Base-by-base conservation (phyloP, 2,329 filamentous ascomycete species). In the Microsporum canis region DNA sequence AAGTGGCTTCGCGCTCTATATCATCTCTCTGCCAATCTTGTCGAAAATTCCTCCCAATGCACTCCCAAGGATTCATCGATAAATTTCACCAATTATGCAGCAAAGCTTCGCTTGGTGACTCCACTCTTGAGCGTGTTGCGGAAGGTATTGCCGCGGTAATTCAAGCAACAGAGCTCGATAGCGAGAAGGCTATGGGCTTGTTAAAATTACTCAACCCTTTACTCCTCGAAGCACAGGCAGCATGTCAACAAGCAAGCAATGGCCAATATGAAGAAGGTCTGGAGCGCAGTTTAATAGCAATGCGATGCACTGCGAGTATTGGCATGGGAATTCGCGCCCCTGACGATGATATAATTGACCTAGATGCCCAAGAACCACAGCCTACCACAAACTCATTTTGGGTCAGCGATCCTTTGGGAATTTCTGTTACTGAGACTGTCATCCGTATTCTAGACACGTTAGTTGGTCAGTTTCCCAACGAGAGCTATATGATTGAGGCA, bases 91-190 rank as follows among this genome's bases (percentile, higher is more conserved):
- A 71, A 36, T 73, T 76, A 49, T 71, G 72, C 23, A 68, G 66
- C 58, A 75, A 73, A 34, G 65, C 71, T 39, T 72, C 72, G 1
- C 72, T 73, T 17, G 74, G 69, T 0, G 65, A 67, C 1, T 69
- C 70, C 36, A 76, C 72, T 0, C 71, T 76, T 67, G 74, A 75
- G 55, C 73, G 71, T 49, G 75, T 78, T 27, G 67, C 75, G 8
- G 76, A 76, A 63, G 76, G 75, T 1, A 77, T 78, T 58, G 73
- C 76, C 14, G 73, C 76, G 0, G 73, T 78, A 56, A 72, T 78
- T 5, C 75, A 77, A 61, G 74, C 71, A 10, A 60, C 77, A 3
- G 67, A 69, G 23, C 63, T 68, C 12, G 75, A 78, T 63, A 68
- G 71, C 57, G 71, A 71, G 27, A 78, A 76, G 64, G 70, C 73